phyloP scores from a whole-genome alignment of 1,284 basidiomycete species.

The Melampsora larici-populina region DNA sequence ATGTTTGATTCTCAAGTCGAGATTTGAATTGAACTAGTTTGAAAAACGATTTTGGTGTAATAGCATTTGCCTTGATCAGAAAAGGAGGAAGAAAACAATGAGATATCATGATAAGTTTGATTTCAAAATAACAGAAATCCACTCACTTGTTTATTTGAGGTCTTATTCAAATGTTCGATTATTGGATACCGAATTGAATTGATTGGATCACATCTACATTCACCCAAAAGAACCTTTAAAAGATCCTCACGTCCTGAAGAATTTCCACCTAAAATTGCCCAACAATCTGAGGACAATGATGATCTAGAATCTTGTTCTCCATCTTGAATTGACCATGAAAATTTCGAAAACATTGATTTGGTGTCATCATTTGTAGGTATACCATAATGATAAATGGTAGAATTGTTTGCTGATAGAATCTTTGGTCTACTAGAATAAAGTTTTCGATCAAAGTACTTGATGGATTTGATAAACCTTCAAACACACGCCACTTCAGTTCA shows the following conservation, averaged over 20 bases:
- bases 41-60: not conserved
- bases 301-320: not conserved
- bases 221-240: not conserved
- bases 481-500: no score
- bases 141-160: not conserved
- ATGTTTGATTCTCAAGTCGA: not conserved
- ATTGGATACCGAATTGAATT: not conserved
- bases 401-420: not conserved
- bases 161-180: not conserved
- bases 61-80: not conserved
- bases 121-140: no score
- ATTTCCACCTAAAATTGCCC: not conserved
- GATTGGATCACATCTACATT: not conserved
- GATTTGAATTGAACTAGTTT: not conserved
- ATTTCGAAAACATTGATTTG: not conserved
- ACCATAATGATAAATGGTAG: not conserved
- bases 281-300: not conserved
- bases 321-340: not conserved
- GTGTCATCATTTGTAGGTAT: not conserved
- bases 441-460: not conserved
- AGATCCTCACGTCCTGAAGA: not conserved
- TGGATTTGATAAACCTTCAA: no score
- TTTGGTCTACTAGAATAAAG: not conserved
- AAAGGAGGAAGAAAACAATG: not conserved
- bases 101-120: no score